Conservation (phyloP, 2,329 filamentous ascomycete species). For the Penicillium brasilianum region DNA sequence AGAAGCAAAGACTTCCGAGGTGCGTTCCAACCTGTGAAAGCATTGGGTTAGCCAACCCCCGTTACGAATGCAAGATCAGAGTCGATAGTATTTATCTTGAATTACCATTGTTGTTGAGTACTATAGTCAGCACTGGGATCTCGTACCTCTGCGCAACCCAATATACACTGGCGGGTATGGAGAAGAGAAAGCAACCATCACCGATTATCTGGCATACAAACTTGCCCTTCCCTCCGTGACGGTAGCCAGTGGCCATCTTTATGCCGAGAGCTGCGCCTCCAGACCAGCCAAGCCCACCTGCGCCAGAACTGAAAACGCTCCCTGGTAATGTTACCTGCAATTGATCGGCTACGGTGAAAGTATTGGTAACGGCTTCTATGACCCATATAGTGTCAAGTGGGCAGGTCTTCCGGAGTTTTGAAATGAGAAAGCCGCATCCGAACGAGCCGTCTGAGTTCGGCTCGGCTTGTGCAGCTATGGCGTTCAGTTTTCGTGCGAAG, state of each 20-base stretch:
- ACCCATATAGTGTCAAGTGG: neutral
- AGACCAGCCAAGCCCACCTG: neutral
- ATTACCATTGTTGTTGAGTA: neutral
- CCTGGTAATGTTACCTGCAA: neutral
- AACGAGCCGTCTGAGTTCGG: neutral
- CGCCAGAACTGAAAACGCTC: neutral
- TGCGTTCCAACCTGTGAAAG: neutral
- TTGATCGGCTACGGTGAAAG: neutral
- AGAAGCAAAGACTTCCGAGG: neutral
- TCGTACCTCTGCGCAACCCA: neutral
- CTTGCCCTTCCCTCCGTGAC: neutral
- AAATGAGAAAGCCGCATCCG: neutral
- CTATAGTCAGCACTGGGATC: neutral
- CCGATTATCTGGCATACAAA: neutral
- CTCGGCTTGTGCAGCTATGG: neutral
- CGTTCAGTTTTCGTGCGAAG: neutral
- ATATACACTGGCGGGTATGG: neutral
- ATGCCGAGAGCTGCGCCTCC: neutral
- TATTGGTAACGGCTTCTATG: neutral
- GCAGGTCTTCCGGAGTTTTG: neutral
- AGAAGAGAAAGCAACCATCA: neutral
- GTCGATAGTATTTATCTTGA: neutral
- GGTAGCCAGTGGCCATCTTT: neutral
- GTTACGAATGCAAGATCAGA: neutral
- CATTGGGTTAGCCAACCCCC: neutral